phyloP scores from a whole-genome alignment of 176 grass and related monocot species.

The Calamus simplicifolius region DNA sequence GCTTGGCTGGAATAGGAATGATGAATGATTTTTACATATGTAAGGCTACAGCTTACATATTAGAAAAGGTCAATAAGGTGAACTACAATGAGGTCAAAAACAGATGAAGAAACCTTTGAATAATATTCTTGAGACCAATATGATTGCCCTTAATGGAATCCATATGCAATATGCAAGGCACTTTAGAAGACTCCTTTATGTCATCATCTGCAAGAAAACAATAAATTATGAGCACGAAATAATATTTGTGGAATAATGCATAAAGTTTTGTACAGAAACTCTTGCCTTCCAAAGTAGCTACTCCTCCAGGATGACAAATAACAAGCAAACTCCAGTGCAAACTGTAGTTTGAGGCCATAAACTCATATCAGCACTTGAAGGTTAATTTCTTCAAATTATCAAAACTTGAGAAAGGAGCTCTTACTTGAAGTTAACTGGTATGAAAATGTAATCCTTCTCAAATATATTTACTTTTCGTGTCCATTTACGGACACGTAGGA shows the following conservation, averaged over 20 bases:
- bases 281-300: slow-evolving; percentile 42
- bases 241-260: slow-evolving; percentile 16
- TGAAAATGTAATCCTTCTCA: slow-evolving; percentile 94
- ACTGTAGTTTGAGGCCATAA: slow-evolving; percentile 31
- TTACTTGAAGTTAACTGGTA: slow-evolving; percentile 99
- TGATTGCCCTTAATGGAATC: slow-evolving; percentile 98
- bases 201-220: slow-evolving; percentile 48
- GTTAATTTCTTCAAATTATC: background rate
- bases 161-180: slow-evolving; percentile 95
- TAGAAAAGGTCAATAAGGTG: background rate
- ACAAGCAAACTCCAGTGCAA: slow-evolving; percentile 97
- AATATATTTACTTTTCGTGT: slow-evolving; percentile 94
- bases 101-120: slow-evolving; percentile 60
- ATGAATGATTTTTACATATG: no score
- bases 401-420: background rate
- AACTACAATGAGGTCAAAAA: background rate
- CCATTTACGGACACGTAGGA: slow-evolving; percentile 93
- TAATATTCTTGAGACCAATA: slow-evolving; percentile 84
- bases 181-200: slow-evolving; percentile 32
- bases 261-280: slow-evolving; percentile 16
- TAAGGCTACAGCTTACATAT: no score
- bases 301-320: slow-evolving; percentile 91
- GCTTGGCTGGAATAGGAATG: no score
- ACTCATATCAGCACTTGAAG: slow-evolving; percentile 8
- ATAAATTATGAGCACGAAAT: slow-evolving; percentile 5